A percentile compares a stretch with the other conserved stretches of the same genome.
These are phyloP conservation scores for Fonsecaea monophora DNA, from an alignment of 2,329 filamentous ascomycete genomes.

Conservation along the genomic window DNA sequence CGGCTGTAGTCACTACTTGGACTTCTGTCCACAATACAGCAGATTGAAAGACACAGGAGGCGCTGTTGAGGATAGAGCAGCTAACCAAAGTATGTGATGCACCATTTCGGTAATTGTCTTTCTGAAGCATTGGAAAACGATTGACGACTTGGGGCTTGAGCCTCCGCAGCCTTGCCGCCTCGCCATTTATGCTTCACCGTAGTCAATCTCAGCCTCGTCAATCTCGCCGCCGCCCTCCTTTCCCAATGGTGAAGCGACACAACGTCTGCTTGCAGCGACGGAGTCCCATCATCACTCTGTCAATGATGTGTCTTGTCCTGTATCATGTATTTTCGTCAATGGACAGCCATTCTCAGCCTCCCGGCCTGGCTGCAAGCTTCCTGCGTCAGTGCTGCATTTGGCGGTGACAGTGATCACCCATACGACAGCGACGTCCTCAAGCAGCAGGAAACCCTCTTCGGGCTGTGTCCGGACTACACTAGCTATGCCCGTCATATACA, in stretches of 20 bases:
- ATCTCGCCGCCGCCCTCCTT: background rate
- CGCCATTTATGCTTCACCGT: background rate
- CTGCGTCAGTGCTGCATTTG: slow-evolving; percentile 11
- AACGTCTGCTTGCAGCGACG: background rate
- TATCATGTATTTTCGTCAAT: slow-evolving; percentile 20
- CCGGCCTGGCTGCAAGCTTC: slow-evolving; percentile 11
- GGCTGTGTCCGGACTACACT: slow-evolving; percentile 43
- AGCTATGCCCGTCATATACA: slow-evolving; percentile 41
- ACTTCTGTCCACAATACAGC: too few relatives aligned
- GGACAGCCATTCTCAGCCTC: slow-evolving; percentile 13
- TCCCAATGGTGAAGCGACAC: background rate
- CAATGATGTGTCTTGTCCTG: slow-evolving; percentile 2
- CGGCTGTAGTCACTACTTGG: too few relatives aligned
- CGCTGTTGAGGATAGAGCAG: background rate
- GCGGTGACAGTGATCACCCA: slow-evolving; percentile 21
- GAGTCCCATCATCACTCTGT: background rate
- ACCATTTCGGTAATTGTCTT: too few relatives aligned
- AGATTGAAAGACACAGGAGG: background rate
- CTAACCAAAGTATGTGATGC: background rate
- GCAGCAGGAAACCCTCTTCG: slow-evolving; percentile 29
- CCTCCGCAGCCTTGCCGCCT: background rate
- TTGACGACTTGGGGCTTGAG: background rate
- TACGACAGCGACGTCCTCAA: slow-evolving; percentile 28
- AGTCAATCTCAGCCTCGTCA: background rate
- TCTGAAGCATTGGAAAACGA: background rate